Evolutionary conservation across 305 asterid genomes (phyloP).

Genomic region (Ruellia speciosa): DNA sequence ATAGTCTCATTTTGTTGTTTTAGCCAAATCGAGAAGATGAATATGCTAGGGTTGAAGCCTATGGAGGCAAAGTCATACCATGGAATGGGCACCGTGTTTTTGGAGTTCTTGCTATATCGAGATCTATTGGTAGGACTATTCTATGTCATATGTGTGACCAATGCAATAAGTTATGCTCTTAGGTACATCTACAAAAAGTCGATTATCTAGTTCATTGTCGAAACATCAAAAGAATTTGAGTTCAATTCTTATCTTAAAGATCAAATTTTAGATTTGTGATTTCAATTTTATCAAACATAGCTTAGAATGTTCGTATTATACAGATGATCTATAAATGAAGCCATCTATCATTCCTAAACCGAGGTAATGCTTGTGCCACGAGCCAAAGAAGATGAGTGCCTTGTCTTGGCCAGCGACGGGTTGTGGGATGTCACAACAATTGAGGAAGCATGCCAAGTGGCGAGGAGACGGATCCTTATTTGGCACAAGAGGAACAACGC

Average conservation of each 20-base stretch:
- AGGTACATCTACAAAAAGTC: too few relatives aligned
- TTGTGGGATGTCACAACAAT: neutral
- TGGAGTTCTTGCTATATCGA: conserved; percentile 95
- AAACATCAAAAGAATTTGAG: too few relatives aligned
- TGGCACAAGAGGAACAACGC: neutral
- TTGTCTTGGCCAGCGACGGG: neutral
- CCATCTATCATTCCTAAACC: neutral
- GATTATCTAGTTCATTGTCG: too few relatives aligned
- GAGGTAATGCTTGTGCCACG: neutral
- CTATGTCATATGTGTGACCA: neutral
- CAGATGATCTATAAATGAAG: neutral
- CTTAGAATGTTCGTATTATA: neutral
- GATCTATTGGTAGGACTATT: conserved; percentile 74
- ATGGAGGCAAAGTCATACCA: conserved; percentile 84
- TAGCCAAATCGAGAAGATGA: conserved; percentile 92
- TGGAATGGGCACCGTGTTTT: conserved; percentile 95
- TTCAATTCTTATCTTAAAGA: too few relatives aligned
- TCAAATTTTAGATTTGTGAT: too few relatives aligned
- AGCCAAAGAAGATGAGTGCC: neutral
- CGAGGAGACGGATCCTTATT: neutral
- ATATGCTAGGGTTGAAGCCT: conserved; percentile 79
- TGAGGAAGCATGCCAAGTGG: neutral
- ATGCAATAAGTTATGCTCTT: too few relatives aligned
- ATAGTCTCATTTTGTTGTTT: too few relatives aligned
- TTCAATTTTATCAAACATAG: too few relatives aligned